These are phyloP conservation scores for Alternaria tenuissima DNA, from an alignment of 2,329 filamentous ascomycete species.

Conservation along the genomic window DNA sequence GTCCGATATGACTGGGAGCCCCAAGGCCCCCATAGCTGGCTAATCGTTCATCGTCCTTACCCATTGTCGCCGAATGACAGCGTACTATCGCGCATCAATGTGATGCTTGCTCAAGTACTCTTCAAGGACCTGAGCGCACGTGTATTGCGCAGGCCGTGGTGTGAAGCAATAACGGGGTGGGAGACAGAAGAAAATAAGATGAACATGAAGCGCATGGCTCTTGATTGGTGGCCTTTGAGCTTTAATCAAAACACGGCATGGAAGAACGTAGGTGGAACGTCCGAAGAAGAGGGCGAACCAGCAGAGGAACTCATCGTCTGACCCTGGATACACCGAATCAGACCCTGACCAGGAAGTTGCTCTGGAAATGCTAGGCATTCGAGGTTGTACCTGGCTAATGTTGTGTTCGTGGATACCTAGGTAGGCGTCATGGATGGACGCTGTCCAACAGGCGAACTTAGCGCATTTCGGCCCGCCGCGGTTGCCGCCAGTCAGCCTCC, in stretches of 20 bases:
- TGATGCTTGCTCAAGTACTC: neutral
- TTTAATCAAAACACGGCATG: neutral
- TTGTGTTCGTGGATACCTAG: neutral
- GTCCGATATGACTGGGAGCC: too few relatives aligned
- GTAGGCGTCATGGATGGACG: neutral
- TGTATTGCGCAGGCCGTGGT: neutral
- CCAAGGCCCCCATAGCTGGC: neutral
- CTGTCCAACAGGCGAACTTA: neutral
- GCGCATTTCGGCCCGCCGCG: neutral
- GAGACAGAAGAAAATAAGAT: neutral
- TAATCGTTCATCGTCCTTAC: neutral
- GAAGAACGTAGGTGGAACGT: neutral
- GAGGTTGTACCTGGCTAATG: neutral
- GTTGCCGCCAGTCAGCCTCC: neutral
- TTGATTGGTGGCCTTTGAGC: slow-evolving; percentile 11
- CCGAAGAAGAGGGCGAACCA: neutral
- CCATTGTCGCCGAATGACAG: neutral
- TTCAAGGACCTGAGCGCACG: accelerated
- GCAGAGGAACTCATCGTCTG: neutral
- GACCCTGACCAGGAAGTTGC: neutral
- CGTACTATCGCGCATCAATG: neutral
- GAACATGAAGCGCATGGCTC: neutral
- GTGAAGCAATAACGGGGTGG: neutral
- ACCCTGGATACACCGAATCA: neutral
- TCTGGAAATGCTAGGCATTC: neutral